Percentiles rank a stretch among this genome's conserved stretches.
These are phyloP conservation scores for Podospora appendiculata DNA, from an alignment of 495 filamentous ascomycete genomes.

Conservation along the genomic window DNA sequence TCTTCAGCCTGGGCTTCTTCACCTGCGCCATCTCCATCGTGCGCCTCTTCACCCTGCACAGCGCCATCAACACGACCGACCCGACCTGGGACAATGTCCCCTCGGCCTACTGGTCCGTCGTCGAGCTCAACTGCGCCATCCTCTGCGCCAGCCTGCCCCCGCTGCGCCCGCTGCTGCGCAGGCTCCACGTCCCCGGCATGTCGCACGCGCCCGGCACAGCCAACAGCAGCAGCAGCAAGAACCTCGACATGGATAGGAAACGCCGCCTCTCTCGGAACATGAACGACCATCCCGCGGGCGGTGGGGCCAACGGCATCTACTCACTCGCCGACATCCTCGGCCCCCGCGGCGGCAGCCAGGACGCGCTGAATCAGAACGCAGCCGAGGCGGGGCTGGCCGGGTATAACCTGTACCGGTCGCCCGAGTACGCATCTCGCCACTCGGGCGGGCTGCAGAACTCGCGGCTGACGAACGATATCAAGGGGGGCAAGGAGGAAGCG, in stretches of 20 bases:
- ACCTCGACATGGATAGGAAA: background rate
- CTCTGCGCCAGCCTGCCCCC: conserved; percentile 24
- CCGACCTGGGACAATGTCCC: conserved; percentile 17
- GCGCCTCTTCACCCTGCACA: conserved; percentile 15
- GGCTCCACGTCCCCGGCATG: background rate
- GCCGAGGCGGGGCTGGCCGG: no score
- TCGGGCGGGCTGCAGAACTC: background rate
- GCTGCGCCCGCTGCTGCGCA: conserved; percentile 12
- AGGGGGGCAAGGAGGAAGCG: background rate
- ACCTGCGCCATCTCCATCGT: conserved; percentile 21
- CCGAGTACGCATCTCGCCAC: background rate
- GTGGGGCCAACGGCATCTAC: no score
- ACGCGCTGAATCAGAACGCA: no score
- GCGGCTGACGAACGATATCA: background rate
- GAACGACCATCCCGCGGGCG: no score
- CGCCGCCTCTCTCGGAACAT: no score
- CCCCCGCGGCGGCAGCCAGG: no score
- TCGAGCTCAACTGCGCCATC: conserved; percentile 24
- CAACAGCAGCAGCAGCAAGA: background rate
- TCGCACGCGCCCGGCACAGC: background rate
- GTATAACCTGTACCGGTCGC: background rate
- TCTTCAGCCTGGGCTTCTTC: conserved; percentile 20
- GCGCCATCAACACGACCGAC: conserved; percentile 6
- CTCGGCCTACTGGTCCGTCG: conserved; percentile 19
- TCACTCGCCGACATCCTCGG: no score